Conservation (phyloP, 2,329 filamentous ascomycete genomes). For the Pseudogymnoascus sp. region DNA sequence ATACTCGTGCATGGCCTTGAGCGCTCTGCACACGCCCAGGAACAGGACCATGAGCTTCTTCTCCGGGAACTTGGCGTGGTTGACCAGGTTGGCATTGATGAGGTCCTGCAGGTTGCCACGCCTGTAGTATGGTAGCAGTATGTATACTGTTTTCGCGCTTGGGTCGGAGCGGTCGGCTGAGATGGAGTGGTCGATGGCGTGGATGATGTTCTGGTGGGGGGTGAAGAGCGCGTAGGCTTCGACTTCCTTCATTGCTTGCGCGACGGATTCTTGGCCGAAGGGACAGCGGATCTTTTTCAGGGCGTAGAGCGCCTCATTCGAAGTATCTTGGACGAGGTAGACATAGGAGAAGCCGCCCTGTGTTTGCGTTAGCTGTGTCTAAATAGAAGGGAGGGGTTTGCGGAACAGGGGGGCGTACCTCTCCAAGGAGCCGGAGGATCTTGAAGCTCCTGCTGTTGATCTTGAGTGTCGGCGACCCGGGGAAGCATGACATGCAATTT, state of each 20-base stretch:
- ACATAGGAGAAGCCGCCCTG: slow-evolving; percentile 98
- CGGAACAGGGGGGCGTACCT: slow-evolving; percentile 47
- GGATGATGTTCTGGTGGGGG: slow-evolving; percentile 77
- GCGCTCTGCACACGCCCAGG: slow-evolving; percentile 79
- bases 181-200: slow-evolving; percentile 73
- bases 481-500: slow-evolving; percentile 95
- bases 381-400: neutral
- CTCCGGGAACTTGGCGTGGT: slow-evolving; percentile 86
- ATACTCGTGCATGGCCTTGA: slow-evolving; percentile 90
- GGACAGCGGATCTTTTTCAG: slow-evolving; percentile 99
- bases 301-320: slow-evolving; percentile 75
- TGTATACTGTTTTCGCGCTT: slow-evolving; percentile 87
- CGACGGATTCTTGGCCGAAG: slow-evolving; percentile 92
- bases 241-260: slow-evolving; percentile 91
- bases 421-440: slow-evolving; percentile 85
- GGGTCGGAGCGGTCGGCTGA: slow-evolving; percentile 62
- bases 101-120: slow-evolving; percentile 94
- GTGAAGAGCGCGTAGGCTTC: slow-evolving; percentile 91
- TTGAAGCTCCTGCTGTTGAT: slow-evolving; percentile 95
- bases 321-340: slow-evolving; percentile 91
- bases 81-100: slow-evolving; percentile 97
- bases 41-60: slow-evolving; percentile 81
- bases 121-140: slow-evolving; percentile 90
- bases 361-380: slow-evolving; percentile 14
- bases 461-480: slow-evolving; percentile 84